These are phyloP conservation scores for Bombardia bombarda DNA, from an alignment of 495 filamentous ascomycete species.

Conservation along the genomic window DNA sequence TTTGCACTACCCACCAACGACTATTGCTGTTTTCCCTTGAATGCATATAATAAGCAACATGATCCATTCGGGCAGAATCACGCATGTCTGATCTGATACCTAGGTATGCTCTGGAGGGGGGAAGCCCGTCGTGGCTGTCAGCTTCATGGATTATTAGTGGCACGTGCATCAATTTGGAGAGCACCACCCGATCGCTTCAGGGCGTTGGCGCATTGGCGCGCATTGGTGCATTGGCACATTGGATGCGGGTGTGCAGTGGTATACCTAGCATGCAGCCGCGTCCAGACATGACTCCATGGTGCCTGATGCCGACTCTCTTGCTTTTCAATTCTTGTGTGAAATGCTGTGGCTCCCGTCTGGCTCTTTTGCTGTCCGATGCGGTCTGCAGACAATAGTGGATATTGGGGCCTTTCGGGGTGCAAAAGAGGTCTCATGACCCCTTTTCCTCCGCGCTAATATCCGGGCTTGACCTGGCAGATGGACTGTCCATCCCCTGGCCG, in stretches of 20 bases:
- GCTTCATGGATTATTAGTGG: conserved; percentile 8
- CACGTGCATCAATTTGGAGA: neutral
- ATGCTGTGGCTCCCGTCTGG: neutral
- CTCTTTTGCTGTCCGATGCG: conserved; percentile 4
- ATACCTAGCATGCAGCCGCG: too few relatives aligned
- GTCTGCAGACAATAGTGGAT: conserved; percentile 12
- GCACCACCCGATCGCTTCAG: conserved; percentile 9
- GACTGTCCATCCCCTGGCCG: too few relatives aligned
- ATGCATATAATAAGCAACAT: too few relatives aligned
- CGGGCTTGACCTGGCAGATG: too few relatives aligned
- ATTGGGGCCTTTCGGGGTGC: conserved; percentile 16
- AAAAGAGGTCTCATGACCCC: conserved; percentile 25
- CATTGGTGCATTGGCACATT: too few relatives aligned
- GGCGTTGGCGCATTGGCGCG: conserved; percentile 1
- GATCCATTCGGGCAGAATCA: too few relatives aligned
- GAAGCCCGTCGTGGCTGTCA: too few relatives aligned
- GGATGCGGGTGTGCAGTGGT: too few relatives aligned
- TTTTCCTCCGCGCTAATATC: conserved; percentile 16
- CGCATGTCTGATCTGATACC: too few relatives aligned
- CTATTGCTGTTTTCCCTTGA: too few relatives aligned
- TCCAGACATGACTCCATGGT: conserved; percentile 5
- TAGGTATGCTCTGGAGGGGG: too few relatives aligned
- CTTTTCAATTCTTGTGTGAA: conserved; percentile 1
- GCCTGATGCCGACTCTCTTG: conserved; percentile 7
- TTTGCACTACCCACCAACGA: too few relatives aligned